Conservation (phyloP, 192 early-diverging fungal genomes). For the Funneliformis geosporum region DNA sequence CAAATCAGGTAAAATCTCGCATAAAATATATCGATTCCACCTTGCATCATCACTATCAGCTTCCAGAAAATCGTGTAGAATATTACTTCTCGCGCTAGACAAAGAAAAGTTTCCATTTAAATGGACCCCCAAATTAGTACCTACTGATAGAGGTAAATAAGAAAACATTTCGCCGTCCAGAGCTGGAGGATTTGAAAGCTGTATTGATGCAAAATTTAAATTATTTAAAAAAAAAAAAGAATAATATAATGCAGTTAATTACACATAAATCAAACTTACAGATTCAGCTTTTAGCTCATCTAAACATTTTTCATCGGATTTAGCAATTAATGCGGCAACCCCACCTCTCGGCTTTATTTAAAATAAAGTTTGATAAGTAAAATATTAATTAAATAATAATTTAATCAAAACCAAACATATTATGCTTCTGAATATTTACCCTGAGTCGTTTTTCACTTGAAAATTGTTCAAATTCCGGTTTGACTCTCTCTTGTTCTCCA, state of each 20-base stretch:
- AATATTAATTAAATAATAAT: no score
- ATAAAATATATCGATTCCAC: conserved; percentile 24
- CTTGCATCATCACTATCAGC: background rate
- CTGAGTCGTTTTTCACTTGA: background rate
- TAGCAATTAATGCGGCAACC: background rate
- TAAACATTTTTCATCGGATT: background rate
- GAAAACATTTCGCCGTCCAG: conserved; percentile 33
- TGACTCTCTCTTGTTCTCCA: background rate
- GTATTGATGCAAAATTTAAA: background rate
- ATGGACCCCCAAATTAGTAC: conserved; percentile 37
- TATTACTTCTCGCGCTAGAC: conserved; percentile 33
- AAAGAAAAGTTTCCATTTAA: conserved; percentile 44
- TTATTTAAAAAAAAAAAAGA: no score
- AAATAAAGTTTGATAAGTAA: background rate
- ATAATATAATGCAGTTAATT: background rate
- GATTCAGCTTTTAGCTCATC: background rate
- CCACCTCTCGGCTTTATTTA: conserved; percentile 3
- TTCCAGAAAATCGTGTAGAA: background rate
- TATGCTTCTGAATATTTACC: background rate
- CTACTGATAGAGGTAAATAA: conserved; percentile 39
- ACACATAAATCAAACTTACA: background rate
- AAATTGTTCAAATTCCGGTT: background rate
- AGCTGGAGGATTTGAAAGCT: background rate
- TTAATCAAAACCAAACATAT: background rate
- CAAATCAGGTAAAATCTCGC: conserved; percentile 1